Conservation (phyloP, 2,329 filamentous ascomycete genomes). For the Rutstroemia sp. region DNA sequence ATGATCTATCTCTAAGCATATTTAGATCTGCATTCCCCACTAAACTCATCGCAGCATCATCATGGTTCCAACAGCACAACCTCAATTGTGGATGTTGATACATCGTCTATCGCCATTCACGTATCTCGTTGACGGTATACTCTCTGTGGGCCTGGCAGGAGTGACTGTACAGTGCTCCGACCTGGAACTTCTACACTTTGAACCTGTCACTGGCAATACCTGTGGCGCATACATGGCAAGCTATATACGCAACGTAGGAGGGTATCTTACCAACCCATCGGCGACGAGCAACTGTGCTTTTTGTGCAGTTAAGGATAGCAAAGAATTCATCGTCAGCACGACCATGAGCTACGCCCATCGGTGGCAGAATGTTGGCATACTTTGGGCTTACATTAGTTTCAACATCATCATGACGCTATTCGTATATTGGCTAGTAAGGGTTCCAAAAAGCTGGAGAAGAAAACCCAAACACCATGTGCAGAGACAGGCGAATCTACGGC, state of each 20-base stretch:
- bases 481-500: neutral
- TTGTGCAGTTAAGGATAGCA: constrained; percentile 50
- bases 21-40: neutral
- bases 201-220: constrained; percentile 39
- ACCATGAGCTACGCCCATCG: constrained; percentile 57
- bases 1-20: neutral
- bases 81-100: constrained; percentile 78
- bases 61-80: constrained; percentile 52
- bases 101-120: constrained; percentile 77
- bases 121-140: constrained; percentile 68
- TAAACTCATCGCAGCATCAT: constrained; percentile 50
- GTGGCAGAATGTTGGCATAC: constrained; percentile 55
- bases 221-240: constrained; percentile 50
- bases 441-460: constrained; percentile 32
- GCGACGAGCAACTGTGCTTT: constrained; percentile 49
- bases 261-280: constrained; percentile 47
- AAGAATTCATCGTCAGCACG: constrained; percentile 51
- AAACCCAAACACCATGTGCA: neutral
- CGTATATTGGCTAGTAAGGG: constrained; percentile 45
- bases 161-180: constrained; percentile 55
- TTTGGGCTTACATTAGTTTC: constrained; percentile 41
- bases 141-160: constrained; percentile 63
- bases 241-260: constrained; percentile 41
- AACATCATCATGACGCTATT: constrained; percentile 45
- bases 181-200: constrained; percentile 40